Evolutionary conservation across 345 rosid genomes (phyloP).

Genomic region (Eucalyptus albens): DNA sequence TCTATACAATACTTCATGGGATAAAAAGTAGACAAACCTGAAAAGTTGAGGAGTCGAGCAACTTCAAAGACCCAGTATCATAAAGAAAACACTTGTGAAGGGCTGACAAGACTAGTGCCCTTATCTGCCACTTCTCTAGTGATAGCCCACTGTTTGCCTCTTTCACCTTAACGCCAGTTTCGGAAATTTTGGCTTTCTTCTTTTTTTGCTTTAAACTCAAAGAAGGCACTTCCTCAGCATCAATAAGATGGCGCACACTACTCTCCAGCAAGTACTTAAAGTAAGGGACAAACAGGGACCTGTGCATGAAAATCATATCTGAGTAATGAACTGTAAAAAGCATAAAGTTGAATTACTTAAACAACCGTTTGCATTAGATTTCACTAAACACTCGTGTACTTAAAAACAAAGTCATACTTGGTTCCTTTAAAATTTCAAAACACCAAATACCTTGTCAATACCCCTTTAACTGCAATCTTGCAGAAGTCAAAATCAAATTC

Average conservation of each 20-base stretch:
- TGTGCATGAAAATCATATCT: slow-evolving; percentile 4
- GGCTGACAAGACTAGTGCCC: slow-evolving; percentile 62
- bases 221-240: slow-evolving; percentile 8
- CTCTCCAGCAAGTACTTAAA: slow-evolving; percentile 70
- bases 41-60: slow-evolving; percentile 74
- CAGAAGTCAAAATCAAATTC: background rate
- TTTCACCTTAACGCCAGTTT: slow-evolving; percentile 7
- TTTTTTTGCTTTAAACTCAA: slow-evolving; percentile 44
- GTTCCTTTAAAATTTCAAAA: background rate
- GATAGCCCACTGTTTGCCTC: slow-evolving; percentile 4
- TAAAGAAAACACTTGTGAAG: slow-evolving; percentile 72
- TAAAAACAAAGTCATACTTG: background rate
- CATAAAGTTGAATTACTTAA: background rate
- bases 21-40: slow-evolving; percentile 33
- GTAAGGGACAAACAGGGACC: slow-evolving; percentile 88
- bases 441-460: background rate
- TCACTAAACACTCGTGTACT: background rate
- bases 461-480: background rate
- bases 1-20: background rate
- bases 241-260: slow-evolving; percentile 50
- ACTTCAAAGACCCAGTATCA: slow-evolving; percentile 67
- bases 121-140: slow-evolving; percentile 68
- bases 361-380: background rate
- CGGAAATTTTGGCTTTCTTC: slow-evolving; percentile 67
- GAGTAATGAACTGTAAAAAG: background rate